Percentiles rank a stretch among this genome's conserved stretches.
These are phyloP conservation scores for Rhizopogon vinicolor DNA, from an alignment of 768 basidiomycete species.

Conservation along the genomic window DNA sequence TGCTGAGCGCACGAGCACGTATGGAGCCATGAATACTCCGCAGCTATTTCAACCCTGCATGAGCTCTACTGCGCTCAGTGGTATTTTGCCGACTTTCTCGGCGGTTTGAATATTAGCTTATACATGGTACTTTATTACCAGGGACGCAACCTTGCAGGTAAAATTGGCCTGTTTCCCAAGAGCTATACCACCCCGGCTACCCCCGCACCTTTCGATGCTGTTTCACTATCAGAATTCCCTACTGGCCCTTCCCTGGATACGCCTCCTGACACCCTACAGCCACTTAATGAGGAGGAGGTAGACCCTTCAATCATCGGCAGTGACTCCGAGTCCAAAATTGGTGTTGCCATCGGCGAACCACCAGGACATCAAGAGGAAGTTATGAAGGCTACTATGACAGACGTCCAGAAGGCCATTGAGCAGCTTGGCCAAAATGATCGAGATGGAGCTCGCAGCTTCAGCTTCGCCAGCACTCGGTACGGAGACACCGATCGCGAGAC, in stretches of 20 bases:
- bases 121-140: conserved; percentile 25
- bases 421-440: conserved; percentile 63
- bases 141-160: conserved; percentile 82
- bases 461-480: conserved; percentile 66
- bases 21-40: conserved; percentile 1
- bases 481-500: conserved; percentile 41
- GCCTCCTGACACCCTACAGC: conserved; percentile 5
- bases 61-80: conserved; percentile 18
- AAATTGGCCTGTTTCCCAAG: conserved; percentile 87
- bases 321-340: conserved; percentile 20
- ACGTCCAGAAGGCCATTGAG: conserved; percentile 88
- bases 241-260: conserved; percentile 16
- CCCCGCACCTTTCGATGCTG: conserved; percentile 28
- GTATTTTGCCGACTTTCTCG: conserved; percentile 15
- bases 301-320: conserved; percentile 30
- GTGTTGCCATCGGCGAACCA: conserved; percentile 21
- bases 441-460: conserved; percentile 66
- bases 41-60: background rate
- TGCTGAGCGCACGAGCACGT: conserved; percentile 6
- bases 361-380: conserved; percentile 41
- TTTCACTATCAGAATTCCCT: conserved; percentile 22
- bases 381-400: conserved; percentile 86
- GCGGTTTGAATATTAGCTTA: conserved; percentile 4
- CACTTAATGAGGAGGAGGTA: conserved; percentile 33
- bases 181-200: conserved; percentile 73